phyloP scores from a whole-genome alignment of 2,329 filamentous ascomycete genomes.

The Sporothrix humicola region DNA sequence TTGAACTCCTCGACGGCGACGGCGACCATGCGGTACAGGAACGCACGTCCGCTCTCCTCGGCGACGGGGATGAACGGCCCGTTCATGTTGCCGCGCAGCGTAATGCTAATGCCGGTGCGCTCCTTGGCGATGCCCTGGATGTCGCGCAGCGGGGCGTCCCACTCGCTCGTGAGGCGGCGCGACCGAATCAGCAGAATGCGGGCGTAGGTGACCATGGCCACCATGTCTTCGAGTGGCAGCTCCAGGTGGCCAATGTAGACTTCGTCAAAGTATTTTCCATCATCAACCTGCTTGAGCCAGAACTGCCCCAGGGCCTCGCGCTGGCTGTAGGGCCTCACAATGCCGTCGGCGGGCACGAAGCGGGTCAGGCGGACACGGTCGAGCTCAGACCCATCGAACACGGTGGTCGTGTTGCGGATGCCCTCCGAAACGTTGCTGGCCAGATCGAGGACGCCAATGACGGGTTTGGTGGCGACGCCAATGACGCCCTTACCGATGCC shows the following conservation, averaged over 20 bases:
- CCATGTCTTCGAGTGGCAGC: slow-evolving; percentile 83
- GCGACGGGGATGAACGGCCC: slow-evolving; percentile 93
- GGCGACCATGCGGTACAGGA: slow-evolving; percentile 69
- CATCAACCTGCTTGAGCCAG: slow-evolving; percentile 98
- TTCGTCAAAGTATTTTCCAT: slow-evolving; percentile 97
- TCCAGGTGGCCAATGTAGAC: slow-evolving; percentile 96
- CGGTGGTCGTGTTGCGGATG: slow-evolving; percentile 97
- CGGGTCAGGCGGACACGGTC: slow-evolving; percentile 93
- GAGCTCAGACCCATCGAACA: slow-evolving; percentile 92
- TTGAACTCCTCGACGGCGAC: slow-evolving; percentile 72
- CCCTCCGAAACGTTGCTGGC: slow-evolving; percentile 97
- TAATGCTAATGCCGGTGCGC: slow-evolving; percentile 87
- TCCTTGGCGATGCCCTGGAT: slow-evolving; percentile 98
- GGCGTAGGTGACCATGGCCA: slow-evolving; percentile 85
- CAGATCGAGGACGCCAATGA: slow-evolving; percentile 94
- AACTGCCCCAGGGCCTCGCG: slow-evolving; percentile 95
- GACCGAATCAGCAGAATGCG: slow-evolving; percentile 90
- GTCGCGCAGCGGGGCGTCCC: slow-evolving; percentile 95
- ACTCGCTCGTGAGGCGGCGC: slow-evolving; percentile 84
- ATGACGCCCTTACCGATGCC: slow-evolving; percentile 94
- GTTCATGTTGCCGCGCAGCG: slow-evolving; percentile 86
- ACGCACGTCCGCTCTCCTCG: slow-evolving; percentile 76
- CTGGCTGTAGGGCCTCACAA: slow-evolving; percentile 92
- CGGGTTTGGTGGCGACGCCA: slow-evolving; percentile 94
- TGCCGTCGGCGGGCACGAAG: slow-evolving; percentile 89